Evolutionary conservation across 2,329 filamentous ascomycete species (phyloP).

Genomic region (Teratosphaeria epicoccoides): DNA sequence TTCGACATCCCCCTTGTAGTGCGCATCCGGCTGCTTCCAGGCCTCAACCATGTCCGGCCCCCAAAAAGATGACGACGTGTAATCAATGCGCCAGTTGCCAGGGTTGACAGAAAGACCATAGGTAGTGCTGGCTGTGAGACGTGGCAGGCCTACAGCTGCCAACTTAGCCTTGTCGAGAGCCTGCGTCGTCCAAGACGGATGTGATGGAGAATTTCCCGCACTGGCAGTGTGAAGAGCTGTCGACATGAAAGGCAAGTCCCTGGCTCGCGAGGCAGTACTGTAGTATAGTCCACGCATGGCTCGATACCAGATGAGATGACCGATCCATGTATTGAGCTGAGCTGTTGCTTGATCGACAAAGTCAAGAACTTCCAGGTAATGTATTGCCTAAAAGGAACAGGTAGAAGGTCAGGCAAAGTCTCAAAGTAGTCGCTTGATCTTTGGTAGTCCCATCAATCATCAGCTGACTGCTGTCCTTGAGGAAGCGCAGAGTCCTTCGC

Average conservation of each 20-base stretch:
- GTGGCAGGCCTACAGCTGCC: neutral
- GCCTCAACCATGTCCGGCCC: neutral
- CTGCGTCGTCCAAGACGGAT: neutral
- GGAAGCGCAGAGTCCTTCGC: neutral
- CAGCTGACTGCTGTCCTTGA: no score
- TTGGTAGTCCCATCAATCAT: no score
- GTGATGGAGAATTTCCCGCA: slow-evolving; percentile 13
- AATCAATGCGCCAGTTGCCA: neutral
- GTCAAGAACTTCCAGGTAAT: slow-evolving; percentile 28
- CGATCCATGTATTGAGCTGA: slow-evolving; percentile 30
- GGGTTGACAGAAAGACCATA: neutral
- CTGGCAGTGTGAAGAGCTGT: slow-evolving; percentile 31
- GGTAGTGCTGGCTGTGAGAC: neutral
- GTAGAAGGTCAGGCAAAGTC: slow-evolving; percentile 17
- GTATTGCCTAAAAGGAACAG: slow-evolving; percentile 29
- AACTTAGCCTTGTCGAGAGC: neutral
- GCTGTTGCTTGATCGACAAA: slow-evolving; percentile 29
- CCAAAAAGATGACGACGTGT: neutral
- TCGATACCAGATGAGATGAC: slow-evolving; percentile 8
- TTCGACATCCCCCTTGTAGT: neutral
- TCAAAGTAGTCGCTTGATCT: slow-evolving; percentile 21
- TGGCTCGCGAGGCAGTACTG: slow-evolving; percentile 32
- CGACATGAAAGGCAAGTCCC: slow-evolving; percentile 34
- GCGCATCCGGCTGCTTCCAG: neutral
- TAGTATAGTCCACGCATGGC: slow-evolving; percentile 28